Conservation (phyloP, 345 rosid species). For the Sisymbrium irio region DNA sequence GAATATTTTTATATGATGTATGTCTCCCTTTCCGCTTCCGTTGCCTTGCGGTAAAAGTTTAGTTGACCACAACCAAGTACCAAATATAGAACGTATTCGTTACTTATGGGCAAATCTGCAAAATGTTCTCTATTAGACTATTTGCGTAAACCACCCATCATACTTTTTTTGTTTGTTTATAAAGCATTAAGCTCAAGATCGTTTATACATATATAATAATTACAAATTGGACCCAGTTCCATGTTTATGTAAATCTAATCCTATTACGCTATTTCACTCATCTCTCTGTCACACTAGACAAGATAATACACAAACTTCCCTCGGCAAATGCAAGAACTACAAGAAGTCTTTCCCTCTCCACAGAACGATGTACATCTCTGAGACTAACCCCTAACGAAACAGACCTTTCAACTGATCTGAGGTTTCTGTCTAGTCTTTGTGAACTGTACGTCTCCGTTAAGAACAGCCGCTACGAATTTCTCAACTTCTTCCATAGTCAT, state of each 20-base stretch:
- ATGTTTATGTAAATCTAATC: background rate
- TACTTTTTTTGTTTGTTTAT: background rate
- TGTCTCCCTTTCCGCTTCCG: background rate
- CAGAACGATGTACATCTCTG: conserved; percentile 25
- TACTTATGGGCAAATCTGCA: background rate
- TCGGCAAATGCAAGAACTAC: background rate
- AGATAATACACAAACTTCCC: background rate
- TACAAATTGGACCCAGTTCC: conserved; percentile 7
- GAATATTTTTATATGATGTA: background rate
- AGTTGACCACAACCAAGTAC: background rate
- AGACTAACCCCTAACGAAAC: conserved; percentile 3
- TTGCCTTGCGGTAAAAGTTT: background rate
- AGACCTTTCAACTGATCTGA: conserved; percentile 33
- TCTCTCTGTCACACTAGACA: background rate
- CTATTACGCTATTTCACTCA: conserved; percentile 13
- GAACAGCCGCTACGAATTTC: conserved; percentile 62
- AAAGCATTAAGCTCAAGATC: background rate
- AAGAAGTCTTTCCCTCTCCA: background rate
- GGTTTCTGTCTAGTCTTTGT: conserved; percentile 59
- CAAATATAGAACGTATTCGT: background rate
- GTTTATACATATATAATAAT: background rate
- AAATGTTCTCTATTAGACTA: background rate
- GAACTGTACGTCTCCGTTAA: conserved; percentile 74
- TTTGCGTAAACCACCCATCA: too few species aligned
- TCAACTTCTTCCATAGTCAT: conserved; percentile 61